Evolutionary conservation across 331 rosid genomes (phyloP).

Genomic region (Pyracantha coccinea): DNA sequence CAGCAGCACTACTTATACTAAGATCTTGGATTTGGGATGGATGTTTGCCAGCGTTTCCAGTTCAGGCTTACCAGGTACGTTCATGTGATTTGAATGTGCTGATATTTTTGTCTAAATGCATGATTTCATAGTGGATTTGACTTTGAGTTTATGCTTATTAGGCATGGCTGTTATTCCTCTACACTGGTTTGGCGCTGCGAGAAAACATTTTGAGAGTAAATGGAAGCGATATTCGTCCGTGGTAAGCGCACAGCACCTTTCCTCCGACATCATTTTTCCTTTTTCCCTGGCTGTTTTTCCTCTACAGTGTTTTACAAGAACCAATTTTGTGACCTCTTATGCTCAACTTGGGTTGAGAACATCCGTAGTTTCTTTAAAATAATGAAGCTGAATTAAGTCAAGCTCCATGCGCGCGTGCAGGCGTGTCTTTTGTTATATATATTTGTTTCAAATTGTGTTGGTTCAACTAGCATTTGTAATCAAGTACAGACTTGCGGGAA

Average conservation of each 20-base stretch:
- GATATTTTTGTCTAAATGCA: constrained; percentile 6
- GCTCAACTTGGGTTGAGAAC: background rate
- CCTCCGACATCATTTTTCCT: background rate
- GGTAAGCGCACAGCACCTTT: constrained; percentile 35
- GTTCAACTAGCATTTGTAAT: background rate
- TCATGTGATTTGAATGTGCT: background rate
- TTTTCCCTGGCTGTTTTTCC: background rate
- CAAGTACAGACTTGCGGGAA: background rate
- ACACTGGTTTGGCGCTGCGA: constrained; percentile 91
- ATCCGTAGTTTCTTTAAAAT: background rate
- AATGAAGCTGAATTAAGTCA: background rate
- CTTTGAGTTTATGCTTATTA: constrained; percentile 25
- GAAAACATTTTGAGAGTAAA: constrained; percentile 93
- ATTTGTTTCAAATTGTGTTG: background rate
- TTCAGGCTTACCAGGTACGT: constrained; percentile 89
- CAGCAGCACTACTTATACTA: constrained; percentile 59
- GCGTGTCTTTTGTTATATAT: background rate
- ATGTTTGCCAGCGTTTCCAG: constrained; percentile 93
- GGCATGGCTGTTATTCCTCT: constrained; percentile 98
- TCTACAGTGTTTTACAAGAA: background rate
- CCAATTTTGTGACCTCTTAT: background rate
- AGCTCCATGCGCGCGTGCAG: background rate
- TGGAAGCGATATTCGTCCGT: constrained; percentile 96
- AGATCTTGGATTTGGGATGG: constrained; percentile 94
- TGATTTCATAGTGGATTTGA: constrained; percentile 17